Percentiles rank a stretch among this genome's conserved stretches.
phyloP scores from a whole-genome alignment of 1,284 basidiomycete genomes.

The Calocybe gambosa region DNA sequence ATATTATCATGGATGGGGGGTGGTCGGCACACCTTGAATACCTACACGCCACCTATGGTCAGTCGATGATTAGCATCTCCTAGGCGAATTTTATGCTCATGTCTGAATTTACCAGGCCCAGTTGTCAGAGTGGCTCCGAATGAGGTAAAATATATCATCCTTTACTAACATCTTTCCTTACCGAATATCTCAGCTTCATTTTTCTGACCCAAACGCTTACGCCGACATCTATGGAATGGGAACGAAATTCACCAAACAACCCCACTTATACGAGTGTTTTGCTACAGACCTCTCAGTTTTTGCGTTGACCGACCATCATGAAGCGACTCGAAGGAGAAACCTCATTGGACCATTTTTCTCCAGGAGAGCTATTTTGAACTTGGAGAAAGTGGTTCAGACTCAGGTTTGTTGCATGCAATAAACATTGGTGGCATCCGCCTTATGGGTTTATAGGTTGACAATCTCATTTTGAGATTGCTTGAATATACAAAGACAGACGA shows the following conservation, averaged over 20 bases:
- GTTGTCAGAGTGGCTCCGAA: conserved; percentile 29
- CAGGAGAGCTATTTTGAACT: conserved; percentile 28
- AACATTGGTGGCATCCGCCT: background rate
- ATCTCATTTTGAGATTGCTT: conserved; percentile 22
- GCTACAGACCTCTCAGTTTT: conserved; percentile 27
- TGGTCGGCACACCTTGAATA: conserved; percentile 26
- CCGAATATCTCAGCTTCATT: conserved; percentile 28
- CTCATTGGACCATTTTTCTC: conserved; percentile 33
- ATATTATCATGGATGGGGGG: conserved; percentile 27
- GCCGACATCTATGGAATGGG: conserved; percentile 30
- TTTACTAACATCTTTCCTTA: background rate
- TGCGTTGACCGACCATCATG: conserved; percentile 26
- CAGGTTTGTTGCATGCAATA: conserved; percentile 20
- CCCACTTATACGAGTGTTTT: conserved; percentile 28
- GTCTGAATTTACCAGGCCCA: conserved; percentile 17
- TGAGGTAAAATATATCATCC: conserved; percentile 18
- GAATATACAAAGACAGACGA: conserved; percentile 18
- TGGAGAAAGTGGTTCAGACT: conserved; percentile 29
- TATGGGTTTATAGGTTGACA: conserved; percentile 22
- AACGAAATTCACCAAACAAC: conserved; percentile 26
- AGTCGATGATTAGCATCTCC: background rate
- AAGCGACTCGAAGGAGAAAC: conserved; percentile 26
- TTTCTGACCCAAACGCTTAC: conserved; percentile 27
- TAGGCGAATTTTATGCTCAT: background rate
- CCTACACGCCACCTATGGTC: conserved; percentile 28